Base-by-base conservation (phyloP, 139 green algal genomes). In the Spirogloea muscicola region DNA sequence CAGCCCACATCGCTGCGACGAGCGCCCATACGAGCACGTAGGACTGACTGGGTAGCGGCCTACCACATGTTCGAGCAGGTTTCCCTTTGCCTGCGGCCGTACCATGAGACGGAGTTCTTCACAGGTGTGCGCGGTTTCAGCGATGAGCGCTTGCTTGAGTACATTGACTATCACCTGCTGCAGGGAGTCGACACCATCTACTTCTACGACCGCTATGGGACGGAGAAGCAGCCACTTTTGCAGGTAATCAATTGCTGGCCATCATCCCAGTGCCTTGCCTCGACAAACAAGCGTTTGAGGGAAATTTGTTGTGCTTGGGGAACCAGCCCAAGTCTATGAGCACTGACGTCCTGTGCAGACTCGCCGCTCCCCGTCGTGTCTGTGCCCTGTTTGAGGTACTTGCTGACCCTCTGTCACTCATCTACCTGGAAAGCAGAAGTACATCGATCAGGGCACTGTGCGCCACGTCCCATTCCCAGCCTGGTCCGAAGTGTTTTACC, bases 131-230 rank as follows among this genome's bases (percentile, higher is more conserved):
- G 6, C 6, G 37, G 31, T 39, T 33, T 43, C 9, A 62, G 52
- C 9, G 52, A 62, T 62, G 52, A 31, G 3, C 42, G 65, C 1
- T n/a, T 74, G 1, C n/a, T 74, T 4, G 65, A 74, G 38, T 74
- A 39, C 38, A 60, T 74, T 36, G 52, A 74, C 13, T 34, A 25
- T 34, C 46, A 37, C 25, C 44, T 74, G 44, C 65, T 74, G 16
- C 29, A 66, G n/a, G 65, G 65, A n/a, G 65, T 55, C 16, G 33
- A 66, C 34, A 42, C 27, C 42, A 74, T 74, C n/a, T 74, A 74
- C 46, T 68, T 67, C 18, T 74, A 74, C 25, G 65, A 74, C 65
- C 65, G 65, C 65, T 74, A 65, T 42, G 48, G 39, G n/a, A 74
- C 25, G 38, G 36, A 74, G 34, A 74, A 48, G 52, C 48, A 42